Conservation (phyloP, 1,139 yeast genomes). For the Geotrichum carabidarum region DNA sequence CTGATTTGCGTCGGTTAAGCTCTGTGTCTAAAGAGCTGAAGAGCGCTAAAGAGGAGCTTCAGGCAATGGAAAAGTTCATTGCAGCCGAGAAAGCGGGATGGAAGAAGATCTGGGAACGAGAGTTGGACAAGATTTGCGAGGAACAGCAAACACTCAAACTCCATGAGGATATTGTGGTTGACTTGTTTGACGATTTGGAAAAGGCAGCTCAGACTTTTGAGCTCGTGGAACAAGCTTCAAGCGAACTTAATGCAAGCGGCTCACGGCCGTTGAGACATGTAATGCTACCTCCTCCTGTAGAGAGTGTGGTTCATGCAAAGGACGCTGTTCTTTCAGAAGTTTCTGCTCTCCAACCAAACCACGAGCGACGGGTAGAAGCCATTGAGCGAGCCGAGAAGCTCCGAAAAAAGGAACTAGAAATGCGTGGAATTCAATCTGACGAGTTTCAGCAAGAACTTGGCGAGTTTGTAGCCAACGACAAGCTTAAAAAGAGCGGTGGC, state of each 20-base stretch:
- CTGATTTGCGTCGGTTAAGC: slow-evolving; percentile 67
- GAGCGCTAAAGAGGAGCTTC: slow-evolving; percentile 51
- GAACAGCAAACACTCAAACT: slow-evolving; percentile 88
- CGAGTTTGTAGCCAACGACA: slow-evolving; percentile 72
- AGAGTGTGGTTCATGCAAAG: slow-evolving; percentile 47
- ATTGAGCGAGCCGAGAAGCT: slow-evolving; percentile 80
- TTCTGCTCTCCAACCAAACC: slow-evolving; percentile 72
- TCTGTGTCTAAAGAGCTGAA: slow-evolving; percentile 60
- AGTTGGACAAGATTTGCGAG: slow-evolving; percentile 82
- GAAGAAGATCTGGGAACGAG: slow-evolving; percentile 91
- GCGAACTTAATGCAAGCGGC: slow-evolving; percentile 55
- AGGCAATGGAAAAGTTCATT: slow-evolving; percentile 57
- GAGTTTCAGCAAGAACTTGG: slow-evolving; percentile 77
- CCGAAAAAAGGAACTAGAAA: slow-evolving; percentile 64
- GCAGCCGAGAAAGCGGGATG: slow-evolving; percentile 70
- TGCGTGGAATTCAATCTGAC: slow-evolving; percentile 44
- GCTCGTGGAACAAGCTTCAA: slow-evolving; percentile 74
- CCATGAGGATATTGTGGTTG: slow-evolving; percentile 79
- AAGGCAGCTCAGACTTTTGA: slow-evolving; percentile 78
- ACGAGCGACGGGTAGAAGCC: slow-evolving; percentile 79
- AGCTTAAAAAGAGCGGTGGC: slow-evolving; percentile 79
- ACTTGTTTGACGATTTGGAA: slow-evolving; percentile 72
- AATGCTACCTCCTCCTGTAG: slow-evolving; percentile 31
- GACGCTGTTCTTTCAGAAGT: slow-evolving; percentile 82
- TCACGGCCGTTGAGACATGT: slow-evolving; percentile 15